phyloP scores from a whole-genome alignment of 1,139 yeast species.

The Magnusiomyces ingens region DNA sequence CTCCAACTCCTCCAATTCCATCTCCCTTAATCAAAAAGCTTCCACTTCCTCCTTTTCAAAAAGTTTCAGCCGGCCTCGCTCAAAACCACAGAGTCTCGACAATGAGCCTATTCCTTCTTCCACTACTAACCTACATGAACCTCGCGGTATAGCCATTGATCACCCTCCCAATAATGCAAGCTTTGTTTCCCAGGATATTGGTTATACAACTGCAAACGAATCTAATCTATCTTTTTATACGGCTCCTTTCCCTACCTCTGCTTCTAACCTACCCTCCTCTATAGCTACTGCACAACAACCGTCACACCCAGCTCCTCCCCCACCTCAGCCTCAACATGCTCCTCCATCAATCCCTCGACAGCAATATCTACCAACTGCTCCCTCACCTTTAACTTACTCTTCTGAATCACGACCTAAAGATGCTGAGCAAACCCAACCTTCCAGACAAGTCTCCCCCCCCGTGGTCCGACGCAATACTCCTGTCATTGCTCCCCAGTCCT shows the following conservation, averaged over 20 bases:
- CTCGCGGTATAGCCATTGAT: slow-evolving; percentile 3
- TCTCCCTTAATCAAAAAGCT: slow-evolving; percentile 4
- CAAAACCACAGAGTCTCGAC: slow-evolving; percentile 1
- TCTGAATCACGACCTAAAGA: neutral
- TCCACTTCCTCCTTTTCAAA: slow-evolving; percentile 5
- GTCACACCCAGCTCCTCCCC: neutral
- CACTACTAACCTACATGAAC: neutral
- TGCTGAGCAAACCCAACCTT: neutral
- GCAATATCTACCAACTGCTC: no score
- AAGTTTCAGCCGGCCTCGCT: slow-evolving; percentile 4
- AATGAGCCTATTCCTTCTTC: neutral
- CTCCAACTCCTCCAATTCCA: slow-evolving; percentile 2
- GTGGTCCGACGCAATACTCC: neutral
- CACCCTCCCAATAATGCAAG: neutral
- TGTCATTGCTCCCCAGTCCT: neutral
- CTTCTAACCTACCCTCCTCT: neutral
- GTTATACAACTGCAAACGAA: neutral
- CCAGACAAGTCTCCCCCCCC: neutral
- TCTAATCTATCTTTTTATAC: neutral
- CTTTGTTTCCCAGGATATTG: no score
- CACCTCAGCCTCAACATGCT: neutral
- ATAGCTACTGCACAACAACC: neutral
- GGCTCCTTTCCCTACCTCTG: slow-evolving; percentile 1
- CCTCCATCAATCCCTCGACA: neutral
- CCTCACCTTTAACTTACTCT: neutral